These are phyloP conservation scores for Lipomyces oligophaga DNA, from an alignment of 805 yeast genomes.

Conservation along the genomic window DNA sequence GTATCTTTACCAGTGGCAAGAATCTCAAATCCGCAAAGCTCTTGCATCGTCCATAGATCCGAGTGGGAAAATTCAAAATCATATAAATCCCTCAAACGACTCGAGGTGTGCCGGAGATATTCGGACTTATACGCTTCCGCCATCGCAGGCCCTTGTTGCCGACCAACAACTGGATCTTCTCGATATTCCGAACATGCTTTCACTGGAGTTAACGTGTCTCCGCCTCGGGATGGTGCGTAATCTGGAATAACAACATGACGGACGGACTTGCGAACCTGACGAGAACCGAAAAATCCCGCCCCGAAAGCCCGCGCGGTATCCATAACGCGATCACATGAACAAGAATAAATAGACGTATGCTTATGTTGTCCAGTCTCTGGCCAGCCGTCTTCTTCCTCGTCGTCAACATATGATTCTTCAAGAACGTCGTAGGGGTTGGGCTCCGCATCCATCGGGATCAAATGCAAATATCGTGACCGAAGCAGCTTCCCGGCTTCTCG, in stretches of 20 bases:
- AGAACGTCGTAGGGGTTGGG: neutral
- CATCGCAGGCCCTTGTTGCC: constrained; percentile 4
- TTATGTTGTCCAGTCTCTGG: neutral
- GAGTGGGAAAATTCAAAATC: constrained; percentile 7
- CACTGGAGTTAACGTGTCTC: constrained; percentile 27
- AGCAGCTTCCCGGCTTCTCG: constrained; percentile 9
- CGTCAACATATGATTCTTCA: too few species aligned
- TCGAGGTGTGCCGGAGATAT: constrained; percentile 9
- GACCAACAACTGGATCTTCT: constrained; percentile 10
- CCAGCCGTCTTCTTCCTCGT: neutral
- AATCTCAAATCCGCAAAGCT: constrained; percentile 27
- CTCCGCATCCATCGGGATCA: neutral
- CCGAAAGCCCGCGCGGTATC: constrained; percentile 25
- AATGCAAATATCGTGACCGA: constrained; percentile 9
- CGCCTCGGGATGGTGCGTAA: constrained; percentile 18
- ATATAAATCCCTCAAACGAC: constrained; percentile 4
- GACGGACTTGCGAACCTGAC: neutral
- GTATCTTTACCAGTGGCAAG: constrained; percentile 13
- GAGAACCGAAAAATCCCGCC: constrained; percentile 20
- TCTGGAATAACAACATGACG: constrained; percentile 24
- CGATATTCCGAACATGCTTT: constrained; percentile 20
- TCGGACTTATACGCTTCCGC: constrained; percentile 5
- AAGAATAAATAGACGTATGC: constrained; percentile 19
- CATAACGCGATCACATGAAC: constrained; percentile 23
- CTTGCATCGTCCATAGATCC: constrained; percentile 28